Evolutionary conservation across 352 stramenopile species (phyloP).

Genomic region (Blastocystis hominis): DNA sequence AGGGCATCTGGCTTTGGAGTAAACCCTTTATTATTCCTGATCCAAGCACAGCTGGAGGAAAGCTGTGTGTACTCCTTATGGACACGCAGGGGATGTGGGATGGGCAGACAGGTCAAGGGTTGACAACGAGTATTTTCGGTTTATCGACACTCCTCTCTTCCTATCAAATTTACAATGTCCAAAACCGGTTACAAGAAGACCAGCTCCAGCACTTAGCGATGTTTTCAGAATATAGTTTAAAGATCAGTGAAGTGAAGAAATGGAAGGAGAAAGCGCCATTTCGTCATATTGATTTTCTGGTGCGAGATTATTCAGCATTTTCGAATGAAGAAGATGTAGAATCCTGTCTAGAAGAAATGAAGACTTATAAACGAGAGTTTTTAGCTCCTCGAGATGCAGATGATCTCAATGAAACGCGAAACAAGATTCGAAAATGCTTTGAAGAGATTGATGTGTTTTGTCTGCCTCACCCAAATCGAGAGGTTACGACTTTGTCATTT

Average conservation of each 20-base stretch:
- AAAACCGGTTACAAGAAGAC: conserved; percentile 96
- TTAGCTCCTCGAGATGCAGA: conserved; percentile 83
- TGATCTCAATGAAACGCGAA: conserved; percentile 81
- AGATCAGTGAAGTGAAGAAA: conserved; percentile 42
- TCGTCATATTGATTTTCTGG: conserved; percentile 92
- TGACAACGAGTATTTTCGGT: conserved; percentile 96
- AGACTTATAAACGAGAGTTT: conserved; percentile 81
- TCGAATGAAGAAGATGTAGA: conserved; percentile 4
- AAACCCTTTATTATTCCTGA: conserved; percentile 79
- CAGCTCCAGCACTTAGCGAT: conserved; percentile 95
- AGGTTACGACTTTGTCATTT: conserved; percentile 90
- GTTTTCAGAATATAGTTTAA: conserved; percentile 79
- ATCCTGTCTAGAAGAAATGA: conserved; percentile 72
- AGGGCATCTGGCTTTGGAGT: conserved; percentile 98
- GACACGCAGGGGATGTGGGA: conserved; percentile 97
- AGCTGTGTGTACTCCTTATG: conserved; percentile 87
- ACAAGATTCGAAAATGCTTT: conserved; percentile 92
- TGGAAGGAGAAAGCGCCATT: conserved; percentile 73
- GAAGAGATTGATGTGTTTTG: too few species aligned
- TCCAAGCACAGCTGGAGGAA: conserved; percentile 67
- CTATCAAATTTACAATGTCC: conserved; percentile 98
- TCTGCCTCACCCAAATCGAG: conserved; percentile 88
- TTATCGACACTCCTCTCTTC: conserved; percentile 83
- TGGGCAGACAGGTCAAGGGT: conserved; percentile 87
- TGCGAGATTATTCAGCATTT: conserved; percentile 81